Base-by-base conservation (phyloP, 495 filamentous ascomycete genomes). In the Xylaria flabelliformis region DNA sequence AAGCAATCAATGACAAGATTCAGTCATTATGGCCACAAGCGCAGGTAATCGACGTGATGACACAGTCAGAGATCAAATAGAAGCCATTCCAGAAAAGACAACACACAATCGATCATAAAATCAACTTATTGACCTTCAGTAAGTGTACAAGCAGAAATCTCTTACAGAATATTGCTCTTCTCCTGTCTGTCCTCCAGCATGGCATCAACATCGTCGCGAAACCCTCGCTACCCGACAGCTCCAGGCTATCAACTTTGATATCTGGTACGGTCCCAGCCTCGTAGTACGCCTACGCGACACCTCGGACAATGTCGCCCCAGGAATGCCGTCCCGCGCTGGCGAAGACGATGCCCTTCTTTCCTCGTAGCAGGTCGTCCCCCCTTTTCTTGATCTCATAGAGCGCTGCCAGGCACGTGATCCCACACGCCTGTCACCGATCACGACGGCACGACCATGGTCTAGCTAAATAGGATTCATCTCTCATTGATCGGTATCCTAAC, bases 291-390 rank as follows among this genome's bases (percentile, higher is more conserved):
- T 83, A 73, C 1, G 79, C 83, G 6, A 85, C 76, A 12, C 77
- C 76, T 34, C 82, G 66, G 7, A 78, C 70, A 4, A 85, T 24
- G 26, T 85, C 82, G 13, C 58, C 64, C 83, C 82, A 87, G 2
- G 79, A 74, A 71, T 81, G 77, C 10, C 73, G 72, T 0, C 85
- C 86, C 36, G 76, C 84, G 2, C 75, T 82, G 19, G 76, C 80
- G 73, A 87, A 88, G 51, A 83, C 81, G 42, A 85, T 83, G 0
- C 83, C 86, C 64, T 77, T 73, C 69, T 82, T 78, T 0, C 86
- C 85, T 29, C 70, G 72, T 2, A 82, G 84, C 7, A 86, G 69
- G 26, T 70, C 75, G 12, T 75, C 72, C 17, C 77, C 74, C 4
- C 82, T 80, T 3, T 70, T 67, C 32, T 80, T 75, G 3, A 74